phyloP scores from a whole-genome alignment of 306 rosid species.

The Hippophae tibetana region DNA sequence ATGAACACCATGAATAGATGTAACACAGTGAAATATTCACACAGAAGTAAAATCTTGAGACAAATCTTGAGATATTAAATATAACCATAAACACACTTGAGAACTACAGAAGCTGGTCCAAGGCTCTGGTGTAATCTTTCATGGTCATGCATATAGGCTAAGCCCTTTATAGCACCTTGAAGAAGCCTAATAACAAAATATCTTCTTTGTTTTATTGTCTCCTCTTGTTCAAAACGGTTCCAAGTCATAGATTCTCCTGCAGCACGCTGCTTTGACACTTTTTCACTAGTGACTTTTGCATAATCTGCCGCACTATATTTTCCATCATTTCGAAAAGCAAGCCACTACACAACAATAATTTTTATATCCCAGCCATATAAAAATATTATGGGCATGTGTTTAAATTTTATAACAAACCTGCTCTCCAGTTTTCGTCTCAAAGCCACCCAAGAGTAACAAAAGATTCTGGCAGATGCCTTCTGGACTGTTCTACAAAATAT shows the following conservation, averaged over 20 bases:
- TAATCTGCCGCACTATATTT: slow-evolving; percentile 83
- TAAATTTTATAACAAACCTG: slow-evolving; percentile 43
- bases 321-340: slow-evolving; percentile 88
- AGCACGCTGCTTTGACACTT: slow-evolving; percentile 33
- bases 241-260: slow-evolving; percentile 39
- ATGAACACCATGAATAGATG: background rate
- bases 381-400: background rate
- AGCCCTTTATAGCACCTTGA: slow-evolving; percentile 75
- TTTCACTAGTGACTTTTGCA: slow-evolving; percentile 66
- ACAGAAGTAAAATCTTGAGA: slow-evolving; percentile 13
- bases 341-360: slow-evolving; percentile 58
- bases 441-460: slow-evolving; percentile 68
- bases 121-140: slow-evolving; percentile 93
- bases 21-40: background rate
- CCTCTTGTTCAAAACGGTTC: slow-evolving; percentile 61
- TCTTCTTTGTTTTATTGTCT: slow-evolving; percentile 47
- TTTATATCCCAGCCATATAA: slow-evolving; percentile 12
- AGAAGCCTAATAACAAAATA: slow-evolving; percentile 50
- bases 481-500: slow-evolving; percentile 45
- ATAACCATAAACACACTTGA: slow-evolving; percentile 48
- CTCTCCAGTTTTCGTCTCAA: slow-evolving; percentile 88
- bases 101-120: slow-evolving; percentile 82
- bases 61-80: slow-evolving; percentile 16
- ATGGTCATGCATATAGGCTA: slow-evolving; percentile 63
- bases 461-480: slow-evolving; percentile 52